Conservation (phyloP, 2,329 filamentous ascomycete species). For the Xylaria hypoxylon region DNA sequence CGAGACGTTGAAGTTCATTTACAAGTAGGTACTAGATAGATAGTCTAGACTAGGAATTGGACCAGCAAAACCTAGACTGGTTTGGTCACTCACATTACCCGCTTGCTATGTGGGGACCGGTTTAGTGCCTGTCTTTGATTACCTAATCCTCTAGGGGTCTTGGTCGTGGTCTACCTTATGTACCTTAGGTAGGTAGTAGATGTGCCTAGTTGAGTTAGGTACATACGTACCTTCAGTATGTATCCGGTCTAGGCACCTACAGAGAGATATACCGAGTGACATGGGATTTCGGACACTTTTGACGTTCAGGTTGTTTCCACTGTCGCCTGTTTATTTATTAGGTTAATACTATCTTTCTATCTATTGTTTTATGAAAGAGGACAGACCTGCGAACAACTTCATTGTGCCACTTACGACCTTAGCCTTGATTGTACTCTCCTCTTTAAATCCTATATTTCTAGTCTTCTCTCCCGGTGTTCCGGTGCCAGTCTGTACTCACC, state of each 20-base stretch:
- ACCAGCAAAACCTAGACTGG: neutral
- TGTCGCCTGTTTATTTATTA: neutral
- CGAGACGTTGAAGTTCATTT: too few relatives aligned
- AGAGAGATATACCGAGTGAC: constrained; percentile 1
- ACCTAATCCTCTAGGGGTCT: neutral
- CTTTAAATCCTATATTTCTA: neutral
- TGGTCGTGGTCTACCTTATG: neutral
- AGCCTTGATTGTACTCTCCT: neutral
- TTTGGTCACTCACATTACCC: constrained; percentile 10
- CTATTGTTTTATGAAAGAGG: constrained; percentile 1
- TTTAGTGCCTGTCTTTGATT: neutral
- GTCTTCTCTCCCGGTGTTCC: neutral
- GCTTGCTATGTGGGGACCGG: neutral
- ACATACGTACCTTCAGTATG: neutral
- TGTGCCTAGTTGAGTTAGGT: neutral
- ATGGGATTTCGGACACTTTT: constrained; percentile 8
- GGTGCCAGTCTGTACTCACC: neutral
- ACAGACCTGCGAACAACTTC: neutral
- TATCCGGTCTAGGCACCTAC: too few relatives aligned
- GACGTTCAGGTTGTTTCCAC: constrained; percentile 6
- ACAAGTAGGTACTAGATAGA: too few relatives aligned
- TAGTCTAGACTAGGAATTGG: too few relatives aligned
- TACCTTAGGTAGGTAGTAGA: constrained; percentile 2
- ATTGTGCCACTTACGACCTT: neutral
- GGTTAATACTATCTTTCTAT: neutral